phyloP scores from a whole-genome alignment of 1,284 basidiomycete genomes.

The Mycena citricolor region DNA sequence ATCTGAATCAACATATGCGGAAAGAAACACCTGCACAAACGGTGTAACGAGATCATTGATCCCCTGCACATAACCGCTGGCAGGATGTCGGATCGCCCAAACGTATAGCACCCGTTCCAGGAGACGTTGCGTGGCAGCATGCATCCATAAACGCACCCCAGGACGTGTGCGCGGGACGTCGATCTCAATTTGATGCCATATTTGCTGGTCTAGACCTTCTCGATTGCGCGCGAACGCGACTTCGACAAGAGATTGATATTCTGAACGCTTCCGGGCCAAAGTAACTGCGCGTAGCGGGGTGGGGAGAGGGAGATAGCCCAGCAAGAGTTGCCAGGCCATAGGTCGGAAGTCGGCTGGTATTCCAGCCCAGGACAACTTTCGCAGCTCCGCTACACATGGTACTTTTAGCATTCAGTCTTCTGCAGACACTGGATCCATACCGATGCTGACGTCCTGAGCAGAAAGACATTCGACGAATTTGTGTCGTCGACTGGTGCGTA shows the following conservation, averaged over 20 bases:
- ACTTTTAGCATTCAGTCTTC: too few relatives aligned
- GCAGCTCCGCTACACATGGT: conserved; percentile 84
- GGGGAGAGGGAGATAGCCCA: conserved; percentile 94
- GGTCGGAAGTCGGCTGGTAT: conserved; percentile 88
- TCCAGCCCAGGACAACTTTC: conserved; percentile 95
- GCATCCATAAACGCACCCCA: conserved; percentile 89
- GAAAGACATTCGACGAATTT: conserved; percentile 74
- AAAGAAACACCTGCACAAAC: conserved; percentile 92
- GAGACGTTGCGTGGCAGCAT: conserved; percentile 82
- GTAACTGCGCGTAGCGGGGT: conserved; percentile 76
- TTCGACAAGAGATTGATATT: conserved; percentile 88
- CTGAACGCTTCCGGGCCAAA: conserved; percentile 85
- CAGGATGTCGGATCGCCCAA: conserved; percentile 96
- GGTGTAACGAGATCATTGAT: conserved; percentile 97
- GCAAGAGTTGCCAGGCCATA: conserved; percentile 91
- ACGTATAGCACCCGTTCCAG: conserved; percentile 94
- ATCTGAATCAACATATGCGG: conserved; percentile 90
- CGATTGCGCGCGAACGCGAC: conserved; percentile 88
- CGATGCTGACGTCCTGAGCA: conserved; percentile 73
- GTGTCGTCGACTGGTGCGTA: conserved; percentile 67
- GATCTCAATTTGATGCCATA: conserved; percentile 98
- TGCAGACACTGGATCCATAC: conserved; percentile 42
- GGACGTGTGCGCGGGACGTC: conserved; percentile 94
- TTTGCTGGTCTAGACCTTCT: conserved; percentile 85
- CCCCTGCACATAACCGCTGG: conserved; percentile 95